phyloP scores from a whole-genome alignment of 2,329 filamentous ascomycete genomes.

The Sporothrix variecibatus region DNA sequence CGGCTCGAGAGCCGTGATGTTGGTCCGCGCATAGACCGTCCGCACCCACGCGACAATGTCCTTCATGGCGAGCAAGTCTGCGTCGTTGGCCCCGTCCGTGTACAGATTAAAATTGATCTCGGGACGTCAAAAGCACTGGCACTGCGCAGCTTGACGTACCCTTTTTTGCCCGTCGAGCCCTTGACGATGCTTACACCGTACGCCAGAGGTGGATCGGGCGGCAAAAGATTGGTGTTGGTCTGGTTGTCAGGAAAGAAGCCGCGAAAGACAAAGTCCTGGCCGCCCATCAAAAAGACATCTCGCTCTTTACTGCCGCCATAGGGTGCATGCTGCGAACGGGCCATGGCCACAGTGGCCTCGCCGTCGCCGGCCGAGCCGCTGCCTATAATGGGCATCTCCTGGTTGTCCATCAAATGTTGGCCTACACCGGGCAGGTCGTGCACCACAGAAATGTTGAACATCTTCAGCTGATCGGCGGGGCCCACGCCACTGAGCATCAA shows the following conservation, averaged over 20 bases:
- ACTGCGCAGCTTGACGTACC: neutral
- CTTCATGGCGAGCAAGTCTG: neutral
- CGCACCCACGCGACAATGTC: neutral
- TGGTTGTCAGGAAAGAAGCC: slow-evolving; percentile 50
- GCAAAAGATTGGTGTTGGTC: slow-evolving; percentile 32
- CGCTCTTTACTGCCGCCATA: neutral
- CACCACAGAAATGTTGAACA: slow-evolving; percentile 48
- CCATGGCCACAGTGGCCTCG: neutral
- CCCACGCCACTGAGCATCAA: slow-evolving; percentile 44
- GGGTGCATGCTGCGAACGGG: neutral
- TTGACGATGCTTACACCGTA: slow-evolving; percentile 39
- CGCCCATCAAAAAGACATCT: slow-evolving; percentile 44
- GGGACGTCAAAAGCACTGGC: neutral
- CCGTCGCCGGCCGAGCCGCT: slow-evolving; percentile 53
- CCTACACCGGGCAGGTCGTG: slow-evolving; percentile 52
- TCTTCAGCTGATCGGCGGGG: slow-evolving; percentile 40
- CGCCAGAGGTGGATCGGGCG: slow-evolving; percentile 35
- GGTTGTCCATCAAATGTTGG: slow-evolving; percentile 52
- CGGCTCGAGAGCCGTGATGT: neutral
- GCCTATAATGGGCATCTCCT: slow-evolving; percentile 35
- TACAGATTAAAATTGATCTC: neutral
- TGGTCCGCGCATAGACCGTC: neutral
- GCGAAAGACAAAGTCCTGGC: slow-evolving; percentile 52
- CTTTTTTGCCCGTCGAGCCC: neutral
- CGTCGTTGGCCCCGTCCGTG: neutral